Conservation (phyloP, 441 rosid species). For the Viola pubescens region DNA sequence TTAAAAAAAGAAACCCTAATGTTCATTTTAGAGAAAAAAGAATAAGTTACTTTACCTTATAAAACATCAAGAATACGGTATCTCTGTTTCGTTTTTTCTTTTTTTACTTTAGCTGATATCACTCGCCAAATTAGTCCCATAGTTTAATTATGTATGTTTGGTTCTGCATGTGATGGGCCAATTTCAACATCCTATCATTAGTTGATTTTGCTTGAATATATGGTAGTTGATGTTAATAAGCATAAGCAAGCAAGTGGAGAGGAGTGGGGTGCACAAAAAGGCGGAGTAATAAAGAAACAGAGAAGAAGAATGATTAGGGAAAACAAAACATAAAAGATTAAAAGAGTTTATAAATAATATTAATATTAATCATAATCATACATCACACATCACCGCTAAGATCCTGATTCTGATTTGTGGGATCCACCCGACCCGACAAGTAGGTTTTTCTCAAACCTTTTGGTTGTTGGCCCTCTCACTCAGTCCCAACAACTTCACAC, state of each 20-base stretch:
- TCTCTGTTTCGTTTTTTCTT: too few species aligned
- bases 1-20: too few species aligned
- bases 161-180: constrained; percentile 1
- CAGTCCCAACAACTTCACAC: constrained; percentile 32
- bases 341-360: constrained; percentile 17
- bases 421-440: constrained; percentile 45
- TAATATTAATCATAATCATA: constrained; percentile 21
- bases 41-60: too few species aligned
- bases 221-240: neutral
- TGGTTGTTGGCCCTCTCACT: constrained; percentile 40
- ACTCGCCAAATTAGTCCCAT: neutral
- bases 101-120: too few species aligned
- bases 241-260: neutral
- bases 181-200: constrained; percentile 4
- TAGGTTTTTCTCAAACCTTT: constrained; percentile 21
- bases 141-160: neutral
- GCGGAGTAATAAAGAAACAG: neutral
- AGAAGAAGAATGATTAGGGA: constrained; percentile 9
- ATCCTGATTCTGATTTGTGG: constrained; percentile 61
- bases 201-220: neutral
- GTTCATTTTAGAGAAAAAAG: too few species aligned
- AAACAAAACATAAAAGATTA: neutral
- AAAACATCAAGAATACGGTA: too few species aligned
- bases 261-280: neutral
- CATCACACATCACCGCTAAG: constrained; percentile 18